phyloP scores from a whole-genome alignment of 495 filamentous ascomycete genomes.

The Aspergillus diversus region DNA sequence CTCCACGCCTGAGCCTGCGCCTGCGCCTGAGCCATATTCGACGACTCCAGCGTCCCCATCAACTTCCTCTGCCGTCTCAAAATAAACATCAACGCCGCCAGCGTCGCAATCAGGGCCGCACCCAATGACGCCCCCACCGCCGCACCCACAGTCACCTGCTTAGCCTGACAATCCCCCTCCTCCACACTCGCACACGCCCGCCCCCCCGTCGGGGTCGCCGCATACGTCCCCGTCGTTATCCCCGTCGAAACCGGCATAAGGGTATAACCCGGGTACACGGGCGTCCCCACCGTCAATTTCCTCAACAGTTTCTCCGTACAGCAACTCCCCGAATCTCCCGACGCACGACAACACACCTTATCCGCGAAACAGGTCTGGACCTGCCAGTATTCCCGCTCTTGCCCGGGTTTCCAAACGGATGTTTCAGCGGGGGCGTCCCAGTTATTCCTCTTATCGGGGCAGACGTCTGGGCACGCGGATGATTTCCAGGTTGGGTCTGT shows the following conservation, averaged over 20 bases:
- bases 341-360: not conserved
- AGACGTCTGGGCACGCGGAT: not conserved
- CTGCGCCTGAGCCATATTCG: not conserved
- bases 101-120: not conserved
- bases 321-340: not conserved
- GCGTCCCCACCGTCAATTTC: not conserved
- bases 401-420: not conserved
- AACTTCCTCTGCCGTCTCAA: constrained; percentile 6
- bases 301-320: not conserved
- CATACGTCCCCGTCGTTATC: not conserved
- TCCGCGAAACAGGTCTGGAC: not conserved
- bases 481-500: constrained; percentile 10
- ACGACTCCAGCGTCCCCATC: not conserved
- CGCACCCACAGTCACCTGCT: not conserved
- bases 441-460: not conserved
- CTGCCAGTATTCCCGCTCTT: constrained; percentile 5
- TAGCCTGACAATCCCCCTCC: not conserved
- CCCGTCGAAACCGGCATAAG: not conserved
- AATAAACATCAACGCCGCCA: not conserved
- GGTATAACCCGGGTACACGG: not conserved
- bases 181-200: not conserved
- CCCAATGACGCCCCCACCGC: constrained; percentile 5
- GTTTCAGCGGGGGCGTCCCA: not conserved
- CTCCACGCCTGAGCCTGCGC: not conserved
- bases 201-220: not conserved